Evolutionary conservation across 1,284 basidiomycete species (phyloP).

Genomic region (Trametes pubescens): DNA sequence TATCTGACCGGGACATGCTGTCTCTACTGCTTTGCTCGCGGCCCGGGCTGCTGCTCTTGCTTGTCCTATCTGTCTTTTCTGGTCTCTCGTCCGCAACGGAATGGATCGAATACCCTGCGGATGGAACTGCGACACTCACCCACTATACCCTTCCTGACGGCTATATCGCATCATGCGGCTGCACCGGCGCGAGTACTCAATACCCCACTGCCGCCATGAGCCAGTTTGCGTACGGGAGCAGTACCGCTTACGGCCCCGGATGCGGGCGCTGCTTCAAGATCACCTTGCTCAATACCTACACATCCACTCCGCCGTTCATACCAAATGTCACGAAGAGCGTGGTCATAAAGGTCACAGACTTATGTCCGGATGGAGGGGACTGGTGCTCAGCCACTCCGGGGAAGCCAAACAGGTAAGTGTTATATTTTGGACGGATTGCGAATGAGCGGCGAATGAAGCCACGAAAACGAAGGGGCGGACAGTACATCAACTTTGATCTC

Average conservation of each 20-base stretch:
- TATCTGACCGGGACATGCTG: slow-evolving; percentile 4
- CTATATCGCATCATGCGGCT: slow-evolving; percentile 69
- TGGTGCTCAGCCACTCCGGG: slow-evolving; percentile 75
- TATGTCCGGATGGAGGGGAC: slow-evolving; percentile 68
- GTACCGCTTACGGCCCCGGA: slow-evolving; percentile 72
- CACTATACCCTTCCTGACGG: slow-evolving; percentile 51
- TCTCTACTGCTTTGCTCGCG: slow-evolving; percentile 16
- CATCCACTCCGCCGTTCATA: slow-evolving; percentile 72
- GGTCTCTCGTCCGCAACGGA: slow-evolving; percentile 26
- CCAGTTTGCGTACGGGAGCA: slow-evolving; percentile 80
- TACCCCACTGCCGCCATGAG: slow-evolving; percentile 81
- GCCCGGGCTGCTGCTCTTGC: slow-evolving; percentile 15
- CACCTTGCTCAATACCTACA: slow-evolving; percentile 73
- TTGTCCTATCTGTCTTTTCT: slow-evolving; percentile 24
- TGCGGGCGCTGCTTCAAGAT: slow-evolving; percentile 83
- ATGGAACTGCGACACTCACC: slow-evolving; percentile 43
- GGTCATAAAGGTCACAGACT: slow-evolving; percentile 76
- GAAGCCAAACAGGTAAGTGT: slow-evolving; percentile 66
- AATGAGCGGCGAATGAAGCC: not conserved
- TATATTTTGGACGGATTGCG: not conserved
- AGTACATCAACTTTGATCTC: slow-evolving; percentile 79
- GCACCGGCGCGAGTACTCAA: slow-evolving; percentile 70
- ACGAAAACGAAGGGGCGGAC: slow-evolving; percentile 57
- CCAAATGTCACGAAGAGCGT: slow-evolving; percentile 68
- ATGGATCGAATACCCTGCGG: slow-evolving; percentile 65